A percentile compares a stretch with the other conserved stretches of the same genome.
Evolutionary conservation across 2,329 filamentous ascomycete genomes (phyloP).

Genomic region (Berkeleyomyces rouxiae): DNA sequence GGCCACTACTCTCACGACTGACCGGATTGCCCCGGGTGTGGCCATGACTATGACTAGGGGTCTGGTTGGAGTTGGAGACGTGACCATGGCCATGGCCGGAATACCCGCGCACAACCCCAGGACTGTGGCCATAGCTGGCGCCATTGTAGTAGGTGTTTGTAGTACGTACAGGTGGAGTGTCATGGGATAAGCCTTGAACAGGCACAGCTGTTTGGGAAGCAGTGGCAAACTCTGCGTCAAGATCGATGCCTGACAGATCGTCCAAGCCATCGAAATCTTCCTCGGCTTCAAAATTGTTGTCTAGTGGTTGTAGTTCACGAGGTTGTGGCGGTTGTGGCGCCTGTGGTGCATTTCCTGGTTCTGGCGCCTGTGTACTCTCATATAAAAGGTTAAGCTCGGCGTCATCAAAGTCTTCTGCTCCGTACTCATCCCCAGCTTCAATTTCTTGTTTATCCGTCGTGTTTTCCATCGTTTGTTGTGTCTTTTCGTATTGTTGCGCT

Average conservation of each 20-base stretch:
- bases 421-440: conserved; percentile 30
- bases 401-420: conserved; percentile 43
- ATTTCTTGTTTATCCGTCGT: neutral
- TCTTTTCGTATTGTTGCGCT: neutral
- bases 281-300: neutral
- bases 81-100: no score
- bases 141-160: neutral
- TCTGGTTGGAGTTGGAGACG: no score
- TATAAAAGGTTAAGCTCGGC: conserved; percentile 28
- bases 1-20: neutral
- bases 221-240: conserved; percentile 13
- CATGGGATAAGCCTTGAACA: neutral
- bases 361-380: conserved; percentile 22
- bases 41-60: no score
- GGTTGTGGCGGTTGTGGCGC: neutral
- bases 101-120: no score
- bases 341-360: conserved; percentile 14
- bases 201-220: conserved; percentile 6
- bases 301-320: neutral
- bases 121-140: neutral
- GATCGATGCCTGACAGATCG: conserved; percentile 10
- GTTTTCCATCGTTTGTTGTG: neutral
- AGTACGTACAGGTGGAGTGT: conserved; percentile 11
- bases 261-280: conserved; percentile 10
- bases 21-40: no score